Percentiles rank a stretch among this genome's conserved stretches.
These are phyloP conservation scores for Nematocida sp. DNA, from an alignment of 371 early-diverging fungal genomes.

Conservation along the genomic window DNA sequence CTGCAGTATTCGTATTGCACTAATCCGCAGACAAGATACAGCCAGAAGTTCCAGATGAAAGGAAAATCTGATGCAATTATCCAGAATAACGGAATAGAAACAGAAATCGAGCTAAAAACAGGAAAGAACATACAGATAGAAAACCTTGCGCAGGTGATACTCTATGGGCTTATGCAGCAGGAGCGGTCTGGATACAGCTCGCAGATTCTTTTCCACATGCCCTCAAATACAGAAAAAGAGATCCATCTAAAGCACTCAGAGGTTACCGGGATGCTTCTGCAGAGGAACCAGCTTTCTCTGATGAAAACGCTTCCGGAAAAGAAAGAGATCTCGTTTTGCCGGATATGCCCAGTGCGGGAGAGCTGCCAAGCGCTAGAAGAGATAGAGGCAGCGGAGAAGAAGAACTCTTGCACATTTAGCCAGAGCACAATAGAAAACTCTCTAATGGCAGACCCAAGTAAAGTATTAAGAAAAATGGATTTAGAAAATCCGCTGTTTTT, in stretches of 20 bases:
- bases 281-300: slow-evolving; percentile 12
- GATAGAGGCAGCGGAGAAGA: slow-evolving; percentile 12
- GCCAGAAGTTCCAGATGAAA: slow-evolving; percentile 33
- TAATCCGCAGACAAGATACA: slow-evolving; percentile 20
- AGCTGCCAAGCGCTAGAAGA: slow-evolving; percentile 7
- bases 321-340: slow-evolving; percentile 27
- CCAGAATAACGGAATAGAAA: slow-evolving; percentile 4
- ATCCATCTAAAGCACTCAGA: slow-evolving; percentile 22
- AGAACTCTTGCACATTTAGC: background rate
- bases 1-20: background rate
- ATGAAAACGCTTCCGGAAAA: slow-evolving; percentile 1
- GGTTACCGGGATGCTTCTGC: slow-evolving; percentile 3
- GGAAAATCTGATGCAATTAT: slow-evolving; percentile 37
- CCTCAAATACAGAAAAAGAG: background rate
- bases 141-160: slow-evolving; percentile 28
- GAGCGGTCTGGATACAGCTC: slow-evolving; percentile 13
- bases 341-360: slow-evolving; percentile 2
- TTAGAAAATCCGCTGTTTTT: background rate
- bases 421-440: background rate
- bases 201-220: slow-evolving; percentile 31
- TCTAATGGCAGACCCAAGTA: background rate
- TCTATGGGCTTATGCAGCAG: slow-evolving; percentile 41
- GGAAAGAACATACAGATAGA: slow-evolving; percentile 18
- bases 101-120: slow-evolving; percentile 52
- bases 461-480: slow-evolving; percentile 2